These are phyloP conservation scores for Megacollybia marginata DNA, from an alignment of 768 basidiomycete genomes.

Conservation along the genomic window DNA sequence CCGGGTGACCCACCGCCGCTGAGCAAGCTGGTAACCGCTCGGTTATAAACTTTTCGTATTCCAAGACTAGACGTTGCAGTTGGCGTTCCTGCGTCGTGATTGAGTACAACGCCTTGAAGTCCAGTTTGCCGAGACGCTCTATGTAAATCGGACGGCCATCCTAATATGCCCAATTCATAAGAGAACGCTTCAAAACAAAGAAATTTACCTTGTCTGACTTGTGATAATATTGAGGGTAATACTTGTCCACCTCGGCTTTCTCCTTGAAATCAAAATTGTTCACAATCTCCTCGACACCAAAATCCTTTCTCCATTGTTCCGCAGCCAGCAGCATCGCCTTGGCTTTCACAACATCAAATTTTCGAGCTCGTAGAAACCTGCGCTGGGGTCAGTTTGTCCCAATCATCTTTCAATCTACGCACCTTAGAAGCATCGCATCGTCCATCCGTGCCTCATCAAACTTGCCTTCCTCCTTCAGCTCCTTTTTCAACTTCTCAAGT, in stretches of 20 bases:
- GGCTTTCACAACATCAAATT: slow-evolving; percentile 78
- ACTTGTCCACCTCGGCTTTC: slow-evolving; percentile 76
- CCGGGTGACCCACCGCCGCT: slow-evolving; percentile 65
- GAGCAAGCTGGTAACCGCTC: slow-evolving; percentile 81
- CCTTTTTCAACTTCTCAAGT: slow-evolving; percentile 60
- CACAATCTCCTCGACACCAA: slow-evolving; percentile 69
- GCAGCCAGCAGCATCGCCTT: slow-evolving; percentile 78
- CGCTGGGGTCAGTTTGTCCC: not conserved
- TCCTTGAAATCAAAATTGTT: slow-evolving; percentile 85
- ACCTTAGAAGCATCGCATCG: slow-evolving; percentile 66
- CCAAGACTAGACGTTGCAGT: slow-evolving; percentile 79
- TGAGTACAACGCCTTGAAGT: slow-evolving; percentile 75
- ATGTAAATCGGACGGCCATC: slow-evolving; percentile 97
- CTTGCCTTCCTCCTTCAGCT: slow-evolving; percentile 51
- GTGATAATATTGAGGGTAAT: slow-evolving; percentile 95
- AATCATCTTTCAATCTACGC: not conserved
- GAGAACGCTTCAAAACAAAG: not conserved
- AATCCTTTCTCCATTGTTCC: slow-evolving; percentile 89
- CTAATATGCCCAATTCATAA: slow-evolving; percentile 37
- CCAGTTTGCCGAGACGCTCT: slow-evolving; percentile 85
- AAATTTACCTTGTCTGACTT: slow-evolving; percentile 77
- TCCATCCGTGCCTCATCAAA: slow-evolving; percentile 64
- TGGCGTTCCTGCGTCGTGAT: slow-evolving; percentile 84
- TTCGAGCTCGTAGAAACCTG: slow-evolving; percentile 89
- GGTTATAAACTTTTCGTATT: slow-evolving; percentile 86